phyloP scores from a whole-genome alignment of 768 basidiomycete genomes.

The Psilocybe cyanescens region DNA sequence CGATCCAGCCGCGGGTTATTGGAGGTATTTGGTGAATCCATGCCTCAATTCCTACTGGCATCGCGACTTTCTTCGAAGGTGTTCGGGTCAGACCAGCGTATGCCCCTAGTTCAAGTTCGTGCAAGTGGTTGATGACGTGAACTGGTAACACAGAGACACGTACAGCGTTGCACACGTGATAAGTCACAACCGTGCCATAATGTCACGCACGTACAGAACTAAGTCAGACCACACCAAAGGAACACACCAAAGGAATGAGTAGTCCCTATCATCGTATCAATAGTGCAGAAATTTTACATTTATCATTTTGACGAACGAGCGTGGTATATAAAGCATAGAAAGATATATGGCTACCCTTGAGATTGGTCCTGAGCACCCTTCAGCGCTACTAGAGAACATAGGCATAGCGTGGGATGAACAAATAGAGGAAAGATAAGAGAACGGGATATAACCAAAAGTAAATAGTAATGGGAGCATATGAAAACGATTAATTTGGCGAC shows the following conservation, averaged over 20 bases:
- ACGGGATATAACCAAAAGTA: not conserved
- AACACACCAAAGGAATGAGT: no score
- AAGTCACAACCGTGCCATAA: no score
- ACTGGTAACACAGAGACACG: not conserved
- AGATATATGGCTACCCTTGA: not conserved
- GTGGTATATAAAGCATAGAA: conserved; percentile 4
- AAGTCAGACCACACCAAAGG: no score
- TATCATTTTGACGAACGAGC: not conserved
- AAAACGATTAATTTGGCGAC: conserved; percentile 9
- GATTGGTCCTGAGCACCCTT: not conserved
- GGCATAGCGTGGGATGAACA: no score
- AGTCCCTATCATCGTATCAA: no score
- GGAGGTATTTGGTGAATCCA: conserved; percentile 94
- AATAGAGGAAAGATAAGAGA: not conserved
- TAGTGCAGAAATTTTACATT: no score
- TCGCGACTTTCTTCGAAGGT: conserved; percentile 27
- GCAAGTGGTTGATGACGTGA: not conserved
- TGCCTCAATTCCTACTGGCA: conserved; percentile 87
- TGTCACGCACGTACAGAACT: no score
- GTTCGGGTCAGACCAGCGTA: not conserved
- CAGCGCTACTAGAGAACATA: not conserved
- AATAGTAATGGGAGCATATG: conserved; percentile 5
- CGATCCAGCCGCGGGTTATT: conserved; percentile 87
- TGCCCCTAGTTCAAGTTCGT: not conserved
- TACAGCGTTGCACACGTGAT: no score